Evolutionary conservation across 768 basidiomycete species (phyloP).

Genomic region (Lyophyllum atratum): DNA sequence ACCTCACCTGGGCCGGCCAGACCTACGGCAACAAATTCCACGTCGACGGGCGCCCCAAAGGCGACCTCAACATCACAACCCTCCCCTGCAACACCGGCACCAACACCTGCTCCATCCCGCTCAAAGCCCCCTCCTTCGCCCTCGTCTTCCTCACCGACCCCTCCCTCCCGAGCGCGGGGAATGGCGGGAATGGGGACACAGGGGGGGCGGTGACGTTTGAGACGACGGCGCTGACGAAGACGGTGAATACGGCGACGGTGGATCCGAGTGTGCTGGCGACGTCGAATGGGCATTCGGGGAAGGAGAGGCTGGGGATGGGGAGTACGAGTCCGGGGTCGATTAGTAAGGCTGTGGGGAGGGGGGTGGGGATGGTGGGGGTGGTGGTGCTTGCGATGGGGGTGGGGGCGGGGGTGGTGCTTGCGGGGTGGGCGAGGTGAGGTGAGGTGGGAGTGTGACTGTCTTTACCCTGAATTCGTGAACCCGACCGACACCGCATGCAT

Average conservation of each 20-base stretch:
- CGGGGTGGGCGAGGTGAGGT: constrained; percentile 3
- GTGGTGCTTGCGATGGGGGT: constrained; percentile 6
- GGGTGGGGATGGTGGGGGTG: constrained; percentile 2
- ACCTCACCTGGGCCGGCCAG: constrained; percentile 78
- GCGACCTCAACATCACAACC: constrained; percentile 53
- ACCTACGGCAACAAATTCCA: constrained; percentile 63
- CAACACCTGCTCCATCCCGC: constrained; percentile 58
- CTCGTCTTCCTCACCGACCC: constrained; percentile 66
- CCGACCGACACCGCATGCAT: too few relatives aligned
- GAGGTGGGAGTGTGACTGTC: too few relatives aligned
- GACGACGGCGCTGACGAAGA: constrained; percentile 57
- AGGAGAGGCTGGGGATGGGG: constrained; percentile 21
- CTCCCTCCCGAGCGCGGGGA: constrained; percentile 25
- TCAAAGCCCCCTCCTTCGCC: constrained; percentile 74
- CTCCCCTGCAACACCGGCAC: constrained; percentile 57
- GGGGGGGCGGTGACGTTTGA: constrained; percentile 46
- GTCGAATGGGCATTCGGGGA: constrained; percentile 42
- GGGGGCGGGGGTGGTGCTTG: constrained; percentile 10
- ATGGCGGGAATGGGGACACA: constrained; percentile 17
- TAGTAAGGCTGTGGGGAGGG: constrained; percentile 16
- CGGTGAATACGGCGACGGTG: constrained; percentile 52
- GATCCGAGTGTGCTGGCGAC: constrained; percentile 56
- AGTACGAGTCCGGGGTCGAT: constrained; percentile 31
- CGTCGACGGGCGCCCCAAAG: constrained; percentile 69
- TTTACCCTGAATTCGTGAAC: too few relatives aligned